A percentile compares a stretch with the other conserved stretches of the same genome.
phyloP scores from a whole-genome alignment of 2,329 filamentous ascomycete species.

The Microcyclospora pomicola region DNA sequence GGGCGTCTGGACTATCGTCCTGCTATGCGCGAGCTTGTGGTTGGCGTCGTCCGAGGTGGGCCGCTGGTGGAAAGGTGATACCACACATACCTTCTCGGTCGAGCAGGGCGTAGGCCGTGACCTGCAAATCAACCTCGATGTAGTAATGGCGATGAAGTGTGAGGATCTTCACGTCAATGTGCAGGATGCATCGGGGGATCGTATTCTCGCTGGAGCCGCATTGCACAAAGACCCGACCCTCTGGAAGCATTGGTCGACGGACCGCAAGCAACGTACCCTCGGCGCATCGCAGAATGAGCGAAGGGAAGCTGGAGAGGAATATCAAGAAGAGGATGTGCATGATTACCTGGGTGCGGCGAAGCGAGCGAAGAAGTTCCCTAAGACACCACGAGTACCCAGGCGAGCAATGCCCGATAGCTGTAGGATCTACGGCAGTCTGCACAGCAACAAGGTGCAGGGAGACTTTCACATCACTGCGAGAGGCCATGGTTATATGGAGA shows the following conservation, averaged over 20 bases:
- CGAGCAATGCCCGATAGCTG: slow-evolving; percentile 53
- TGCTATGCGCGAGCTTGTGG: slow-evolving; percentile 58
- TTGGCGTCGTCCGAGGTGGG: slow-evolving; percentile 66
- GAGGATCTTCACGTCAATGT: slow-evolving; percentile 87
- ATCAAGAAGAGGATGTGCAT: slow-evolving; percentile 71
- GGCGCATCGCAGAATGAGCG: slow-evolving; percentile 12
- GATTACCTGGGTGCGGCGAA: slow-evolving; percentile 69
- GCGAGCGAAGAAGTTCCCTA: slow-evolving; percentile 51
- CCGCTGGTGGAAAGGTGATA: slow-evolving; percentile 72
- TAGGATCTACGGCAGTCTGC: slow-evolving; percentile 75
- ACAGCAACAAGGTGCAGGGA: slow-evolving; percentile 92
- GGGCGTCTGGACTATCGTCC: slow-evolving; percentile 82
- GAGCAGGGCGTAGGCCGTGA: slow-evolving; percentile 80
- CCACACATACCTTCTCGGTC: slow-evolving; percentile 81
- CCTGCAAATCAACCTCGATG: slow-evolving; percentile 88
- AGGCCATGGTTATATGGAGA: slow-evolving; percentile 85
- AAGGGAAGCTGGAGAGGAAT: slow-evolving; percentile 28
- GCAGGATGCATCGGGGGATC: slow-evolving; percentile 85
- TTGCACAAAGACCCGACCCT: slow-evolving; percentile 63
- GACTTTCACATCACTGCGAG: slow-evolving; percentile 96
- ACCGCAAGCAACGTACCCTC: slow-evolving; percentile 32
- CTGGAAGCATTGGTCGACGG: slow-evolving; percentile 69
- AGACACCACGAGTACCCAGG: slow-evolving; percentile 53
- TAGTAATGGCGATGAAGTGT: slow-evolving; percentile 84
- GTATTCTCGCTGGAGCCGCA: slow-evolving; percentile 66